Percentiles rank a stretch among this genome's conserved stretches.
phyloP scores from a whole-genome alignment of 2,329 filamentous ascomycete genomes.

The Alternaria panax region DNA sequence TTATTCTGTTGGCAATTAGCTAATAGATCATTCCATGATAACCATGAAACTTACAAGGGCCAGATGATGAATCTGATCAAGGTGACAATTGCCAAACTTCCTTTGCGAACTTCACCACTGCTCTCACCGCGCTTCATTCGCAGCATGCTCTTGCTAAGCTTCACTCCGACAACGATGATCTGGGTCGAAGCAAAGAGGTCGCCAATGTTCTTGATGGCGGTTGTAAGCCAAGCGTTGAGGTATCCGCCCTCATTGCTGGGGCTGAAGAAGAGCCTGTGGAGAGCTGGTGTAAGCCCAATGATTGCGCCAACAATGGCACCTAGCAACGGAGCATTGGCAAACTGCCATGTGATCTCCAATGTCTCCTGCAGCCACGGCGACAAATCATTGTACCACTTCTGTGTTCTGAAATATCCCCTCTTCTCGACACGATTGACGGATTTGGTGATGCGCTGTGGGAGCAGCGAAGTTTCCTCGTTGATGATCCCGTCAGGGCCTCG shows the following conservation, averaged over 20 bases:
- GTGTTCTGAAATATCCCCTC: conserved; percentile 44
- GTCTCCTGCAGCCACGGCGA: conserved; percentile 50
- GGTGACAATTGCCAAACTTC: conserved; percentile 61
- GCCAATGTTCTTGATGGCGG: conserved; percentile 67
- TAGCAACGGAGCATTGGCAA: conserved; percentile 68
- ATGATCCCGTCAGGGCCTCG: conserved; percentile 36
- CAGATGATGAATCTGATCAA: conserved; percentile 67
- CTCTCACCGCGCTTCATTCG: conserved; percentile 55
- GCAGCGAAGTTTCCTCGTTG: conserved; percentile 61
- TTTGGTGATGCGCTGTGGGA: conserved; percentile 52
- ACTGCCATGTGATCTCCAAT: conserved; percentile 56
- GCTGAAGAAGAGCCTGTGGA: conserved; percentile 70
- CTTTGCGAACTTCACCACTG: conserved; percentile 57
- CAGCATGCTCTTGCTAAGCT: conserved; percentile 63
- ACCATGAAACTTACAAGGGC: conserved; percentile 52
- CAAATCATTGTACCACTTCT: conserved; percentile 47
- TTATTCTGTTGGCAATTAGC: conserved; percentile 43
- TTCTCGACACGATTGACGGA: conserved; percentile 39
- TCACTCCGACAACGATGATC: conserved; percentile 72
- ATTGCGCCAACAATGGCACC: conserved; percentile 66
- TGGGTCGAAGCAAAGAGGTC: conserved; percentile 70
- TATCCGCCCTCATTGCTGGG: conserved; percentile 66
- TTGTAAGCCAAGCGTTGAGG: conserved; percentile 71
- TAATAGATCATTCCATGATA: not conserved
- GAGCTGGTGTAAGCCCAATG: conserved; percentile 65